Percentiles rank a stretch among this genome's conserved stretches.
phyloP scores from a whole-genome alignment of 257 asterid genomes.

The Coffea canephora region DNA sequence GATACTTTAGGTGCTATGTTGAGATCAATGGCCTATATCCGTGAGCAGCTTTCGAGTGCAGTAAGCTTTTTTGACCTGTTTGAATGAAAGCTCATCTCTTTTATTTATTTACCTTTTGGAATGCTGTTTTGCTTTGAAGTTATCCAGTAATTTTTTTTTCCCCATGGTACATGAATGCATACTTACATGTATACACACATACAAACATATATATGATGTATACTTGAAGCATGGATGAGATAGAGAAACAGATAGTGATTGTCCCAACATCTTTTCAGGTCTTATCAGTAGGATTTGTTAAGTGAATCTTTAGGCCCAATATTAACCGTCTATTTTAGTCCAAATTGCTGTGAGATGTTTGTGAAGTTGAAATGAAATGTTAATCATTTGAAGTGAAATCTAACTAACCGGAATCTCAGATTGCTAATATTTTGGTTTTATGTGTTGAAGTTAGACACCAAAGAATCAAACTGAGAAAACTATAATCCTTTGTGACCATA shows the following conservation, averaged over 20 bases:
- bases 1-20: slow-evolving; percentile 81
- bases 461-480: not conserved
- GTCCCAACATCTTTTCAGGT: too few relatives aligned
- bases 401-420: not conserved
- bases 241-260: not conserved
- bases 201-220: too few relatives aligned
- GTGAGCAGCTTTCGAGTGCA: slow-evolving; percentile 67
- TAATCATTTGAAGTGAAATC: not conserved
- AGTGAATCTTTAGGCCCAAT: not conserved
- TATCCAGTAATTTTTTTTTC: not conserved
- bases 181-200: too few relatives aligned
- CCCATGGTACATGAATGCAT: too few relatives aligned
- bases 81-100: slow-evolving; percentile 11
- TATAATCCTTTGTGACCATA: not conserved
- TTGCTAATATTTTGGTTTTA: not conserved
- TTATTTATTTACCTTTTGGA: not conserved
- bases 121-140: not conserved
- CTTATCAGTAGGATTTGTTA: not conserved
- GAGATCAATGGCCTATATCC: slow-evolving; percentile 81
- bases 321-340: not conserved
- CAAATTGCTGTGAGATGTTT: not conserved
- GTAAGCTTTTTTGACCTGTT: slow-evolving; percentile 37
- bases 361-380: not conserved
- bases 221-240: not conserved
- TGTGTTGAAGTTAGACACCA: not conserved